Base-by-base conservation (phyloP, 2,329 filamentous ascomycete genomes). In the Sclerotinia spermophila region DNA sequence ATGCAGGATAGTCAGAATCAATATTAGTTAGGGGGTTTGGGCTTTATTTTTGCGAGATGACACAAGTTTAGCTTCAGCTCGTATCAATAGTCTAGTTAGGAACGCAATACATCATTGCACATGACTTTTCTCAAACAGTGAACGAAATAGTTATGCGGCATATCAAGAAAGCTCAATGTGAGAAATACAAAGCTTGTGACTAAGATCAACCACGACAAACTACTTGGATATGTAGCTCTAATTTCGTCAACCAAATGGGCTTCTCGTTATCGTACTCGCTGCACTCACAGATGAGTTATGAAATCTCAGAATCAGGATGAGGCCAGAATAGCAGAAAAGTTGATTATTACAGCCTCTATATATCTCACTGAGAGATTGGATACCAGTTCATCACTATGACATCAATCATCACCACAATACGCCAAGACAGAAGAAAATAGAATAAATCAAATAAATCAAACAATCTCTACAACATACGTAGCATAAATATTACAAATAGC, bases 61-160 rank as follows among this genome's bases (percentile, higher is more conserved):
- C 19, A 45, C 19, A 45, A 53, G 48, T 7, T 4, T 7, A 53
- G n/a, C 48, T 5, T 17, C n/a, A 27, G 13, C 13, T 27, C 27
- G 13, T 27, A 15, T 27, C 6, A 4, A 17, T 27, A 27, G 13
- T 17, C n/a, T 17, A 17, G 5, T 27, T 27, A 17, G n/a, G 27
- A 17, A 15, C 15, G 6, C 2, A 53, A 17, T 53, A 8, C 5
- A 27, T 27, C 0, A 3, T 27, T 8, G n/a, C 2, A 27, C 8
- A 17, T 7, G 11, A 3, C 7, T 0, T 0, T 1, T 8, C 5
- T 53, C 0, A 8, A 27, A 53, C 8, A 0, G 6, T 17, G 0
- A n/a, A 53, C 2, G 3, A 8, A 17, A 27, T 8, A 27, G 2
- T 27, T 2, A 53, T 27, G 11, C 7, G 8, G 1, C 6, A 8